Evolutionary conservation across 805 yeast genomes (phyloP).

Genomic region (Wickerhamiella cacticola): DNA sequence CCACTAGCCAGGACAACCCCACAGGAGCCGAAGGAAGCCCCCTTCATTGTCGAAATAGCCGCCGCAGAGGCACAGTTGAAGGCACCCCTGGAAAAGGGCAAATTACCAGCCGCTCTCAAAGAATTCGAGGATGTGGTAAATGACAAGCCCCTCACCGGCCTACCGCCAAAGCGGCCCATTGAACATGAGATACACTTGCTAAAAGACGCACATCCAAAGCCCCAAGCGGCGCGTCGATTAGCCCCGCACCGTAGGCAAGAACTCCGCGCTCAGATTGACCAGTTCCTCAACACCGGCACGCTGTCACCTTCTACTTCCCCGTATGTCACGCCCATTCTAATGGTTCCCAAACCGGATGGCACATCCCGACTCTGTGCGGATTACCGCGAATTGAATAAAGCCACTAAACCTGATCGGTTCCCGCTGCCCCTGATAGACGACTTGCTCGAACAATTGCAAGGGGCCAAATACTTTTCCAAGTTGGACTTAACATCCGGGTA

Average conservation of each 20-base stretch:
- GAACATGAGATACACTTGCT: not conserved
- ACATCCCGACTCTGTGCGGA: not conserved
- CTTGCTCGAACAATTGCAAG: not conserved
- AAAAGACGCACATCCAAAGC: not conserved
- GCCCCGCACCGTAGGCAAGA: not conserved
- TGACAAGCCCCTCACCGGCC: too few species aligned
- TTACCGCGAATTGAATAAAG: not conserved
- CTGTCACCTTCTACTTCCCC: not conserved
- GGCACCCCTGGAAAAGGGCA: too few species aligned
- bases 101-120: too few species aligned
- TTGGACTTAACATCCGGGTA: not conserved
- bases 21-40: too few species aligned
- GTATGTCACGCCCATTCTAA: not conserved
- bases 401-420: not conserved
- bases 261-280: not conserved
- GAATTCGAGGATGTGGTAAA: too few species aligned
- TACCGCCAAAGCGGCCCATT: too few species aligned
- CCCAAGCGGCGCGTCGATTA: not conserved
- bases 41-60: too few species aligned
- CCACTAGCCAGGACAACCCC: too few species aligned
- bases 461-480: not conserved
- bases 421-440: not conserved
- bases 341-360: not conserved
- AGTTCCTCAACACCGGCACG: not conserved
- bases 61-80: too few species aligned